Base-by-base conservation (phyloP, 345 rosid genomes). In the Populus euphratica region DNA sequence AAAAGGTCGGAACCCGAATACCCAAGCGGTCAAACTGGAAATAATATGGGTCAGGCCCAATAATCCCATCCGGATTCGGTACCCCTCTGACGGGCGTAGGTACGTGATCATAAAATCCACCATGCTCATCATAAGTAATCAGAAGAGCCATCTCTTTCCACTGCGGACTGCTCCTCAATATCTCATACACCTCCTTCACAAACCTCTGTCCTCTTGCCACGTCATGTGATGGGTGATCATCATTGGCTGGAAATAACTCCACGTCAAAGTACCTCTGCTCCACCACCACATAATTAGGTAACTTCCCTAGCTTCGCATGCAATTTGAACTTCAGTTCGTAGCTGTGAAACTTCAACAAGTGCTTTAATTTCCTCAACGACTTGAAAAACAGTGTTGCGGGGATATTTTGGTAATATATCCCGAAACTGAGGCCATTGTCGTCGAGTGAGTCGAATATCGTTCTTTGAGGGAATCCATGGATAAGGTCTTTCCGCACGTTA, bases 151-250 rank as follows among this genome's bases (percentile, higher is more conserved):
- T 90, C 83, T 96, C 99, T 3, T 94, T 84, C 98, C 99, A 96
- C 91, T 96, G 99, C 12, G 99, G 98, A 68, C 99, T 96, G 4
- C 87, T 86, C 83, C 99, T 80, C 74, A 96, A 80, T 62, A 85
- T 93, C 88, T 96, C 98, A 74, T 96, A 96, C 50, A 96, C 95
- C 81, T 96, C 98, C 91, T 93, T 96, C 81, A 96, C 91, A 65
- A 96, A 93, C 84, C 71, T 85, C 89, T 93, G 99, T 1, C 99
- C 99, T 4, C 72, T 76, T 43, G 97, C 92, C 80, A 96, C 87
- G 77, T 96, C 99, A 52, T 96, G 99, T 69, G 99, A 92, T 49
- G 99, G 99, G 43, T 96, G 99, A 76, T 93, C 99, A 38, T 96
- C 99, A 65, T 93, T 96, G 12, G 99, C 99, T 38, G 97, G 97